Evolutionary conservation across 2,329 filamentous ascomycete species (phyloP).

Genomic region (Fusarium sp.): DNA sequence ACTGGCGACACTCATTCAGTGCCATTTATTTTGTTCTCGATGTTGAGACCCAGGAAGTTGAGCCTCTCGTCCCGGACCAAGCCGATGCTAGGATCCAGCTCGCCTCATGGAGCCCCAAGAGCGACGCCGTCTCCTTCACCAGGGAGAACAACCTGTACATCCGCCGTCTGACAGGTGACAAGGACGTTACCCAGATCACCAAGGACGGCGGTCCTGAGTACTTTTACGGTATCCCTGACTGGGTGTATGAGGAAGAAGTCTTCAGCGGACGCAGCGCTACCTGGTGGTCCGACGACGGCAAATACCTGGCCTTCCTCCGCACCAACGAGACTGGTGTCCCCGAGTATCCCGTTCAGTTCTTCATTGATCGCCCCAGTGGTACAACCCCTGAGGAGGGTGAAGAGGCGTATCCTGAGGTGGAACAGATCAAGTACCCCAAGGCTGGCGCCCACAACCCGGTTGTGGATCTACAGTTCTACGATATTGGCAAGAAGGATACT

Average conservation of each 20-base stretch:
- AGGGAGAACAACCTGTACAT: conserved; percentile 91
- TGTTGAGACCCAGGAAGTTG: conserved; percentile 79
- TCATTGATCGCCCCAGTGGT: conserved; percentile 86
- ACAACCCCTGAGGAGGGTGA: conserved; percentile 72
- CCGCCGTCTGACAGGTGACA: conserved; percentile 66
- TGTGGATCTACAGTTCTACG: conserved; percentile 89
- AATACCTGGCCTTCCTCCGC: conserved; percentile 88
- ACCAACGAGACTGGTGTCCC: conserved; percentile 95
- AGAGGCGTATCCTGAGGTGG: conserved; percentile 90
- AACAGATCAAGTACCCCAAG: conserved; percentile 97
- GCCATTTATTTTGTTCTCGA: conserved; percentile 93
- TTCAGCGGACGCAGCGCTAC: conserved; percentile 83
- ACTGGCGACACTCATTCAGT: conserved; percentile 91
- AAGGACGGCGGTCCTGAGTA: conserved; percentile 86
- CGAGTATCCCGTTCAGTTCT: conserved; percentile 94
- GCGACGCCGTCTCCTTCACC: conserved; percentile 90
- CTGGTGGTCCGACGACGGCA: conserved; percentile 94
- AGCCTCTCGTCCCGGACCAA: conserved; percentile 80
- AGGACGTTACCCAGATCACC: conserved; percentile 78
- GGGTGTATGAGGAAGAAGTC: conserved; percentile 83
- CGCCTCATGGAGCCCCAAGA: conserved; percentile 88
- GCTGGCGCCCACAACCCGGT: conserved; percentile 92
- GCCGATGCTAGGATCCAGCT: conserved; percentile 78
- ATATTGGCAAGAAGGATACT: conserved; percentile 78
- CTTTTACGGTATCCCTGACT: conserved; percentile 97